These are phyloP conservation scores for Sugiyamaella boreocaroliniensis DNA, from an alignment of 805 yeast genomes.

Conservation along the genomic window DNA sequence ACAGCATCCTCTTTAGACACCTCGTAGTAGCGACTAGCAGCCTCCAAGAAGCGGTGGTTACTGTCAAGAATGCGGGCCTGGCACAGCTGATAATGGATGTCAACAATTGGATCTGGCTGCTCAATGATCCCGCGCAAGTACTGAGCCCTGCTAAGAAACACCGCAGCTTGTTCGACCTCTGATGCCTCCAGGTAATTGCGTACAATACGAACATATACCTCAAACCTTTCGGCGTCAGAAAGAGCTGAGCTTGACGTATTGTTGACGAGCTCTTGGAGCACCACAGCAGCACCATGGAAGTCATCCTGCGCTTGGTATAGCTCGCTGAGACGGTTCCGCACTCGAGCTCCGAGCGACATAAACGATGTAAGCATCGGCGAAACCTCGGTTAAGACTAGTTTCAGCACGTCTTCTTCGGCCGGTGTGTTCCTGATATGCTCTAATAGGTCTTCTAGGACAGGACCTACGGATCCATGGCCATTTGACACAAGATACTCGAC, in stretches of 20 bases:
- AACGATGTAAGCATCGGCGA: constrained; percentile 18
- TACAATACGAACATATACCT: constrained; percentile 22
- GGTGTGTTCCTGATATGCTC: neutral
- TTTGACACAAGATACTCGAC: neutral
- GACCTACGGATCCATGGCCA: neutral
- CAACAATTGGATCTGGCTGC: constrained; percentile 7
- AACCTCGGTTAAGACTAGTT: neutral
- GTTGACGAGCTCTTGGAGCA: constrained; percentile 22
- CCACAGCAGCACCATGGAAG: constrained; percentile 20
- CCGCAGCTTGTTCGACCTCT: constrained; percentile 25
- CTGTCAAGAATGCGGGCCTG: constrained; percentile 30
- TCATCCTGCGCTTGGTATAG: constrained; percentile 18
- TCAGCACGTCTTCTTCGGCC: constrained; percentile 1
- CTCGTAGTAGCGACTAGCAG: constrained; percentile 25
- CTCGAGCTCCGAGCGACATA: constrained; percentile 22
- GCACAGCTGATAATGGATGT: constrained; percentile 25
- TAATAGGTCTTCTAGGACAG: neutral
- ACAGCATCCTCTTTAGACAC: constrained; percentile 21
- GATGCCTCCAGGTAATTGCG: constrained; percentile 24
- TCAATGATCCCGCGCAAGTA: constrained; percentile 18
- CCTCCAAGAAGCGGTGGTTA: constrained; percentile 26
- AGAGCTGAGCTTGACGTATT: constrained; percentile 15
- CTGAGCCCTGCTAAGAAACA: constrained; percentile 23
- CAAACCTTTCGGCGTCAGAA: constrained; percentile 21
- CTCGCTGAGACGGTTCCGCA: constrained; percentile 23